A percentile compares a stretch with the other conserved stretches of the same genome.
These are phyloP conservation scores for Botrytis fabae DNA, from an alignment of 2,329 filamentous ascomycete species.

Conservation along the genomic window DNA sequence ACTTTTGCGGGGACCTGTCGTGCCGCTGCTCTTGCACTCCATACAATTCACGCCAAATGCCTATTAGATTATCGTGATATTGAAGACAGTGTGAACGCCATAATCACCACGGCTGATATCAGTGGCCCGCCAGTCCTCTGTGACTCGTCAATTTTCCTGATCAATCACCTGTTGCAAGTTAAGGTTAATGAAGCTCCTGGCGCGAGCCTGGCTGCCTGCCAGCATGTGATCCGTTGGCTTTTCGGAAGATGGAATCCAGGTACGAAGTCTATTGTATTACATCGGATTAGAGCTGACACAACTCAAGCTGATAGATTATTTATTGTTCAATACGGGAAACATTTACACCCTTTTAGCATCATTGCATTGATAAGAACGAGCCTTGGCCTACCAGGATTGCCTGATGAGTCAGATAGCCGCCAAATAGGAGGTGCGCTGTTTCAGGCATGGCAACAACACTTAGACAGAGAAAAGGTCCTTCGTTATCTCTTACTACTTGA, in stretches of 20 bases:
- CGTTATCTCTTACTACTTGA: constrained; percentile 58
- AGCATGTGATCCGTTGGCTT: constrained; percentile 77
- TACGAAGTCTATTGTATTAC: constrained; percentile 47
- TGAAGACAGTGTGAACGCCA: constrained; percentile 67
- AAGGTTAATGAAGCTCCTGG: constrained; percentile 68
- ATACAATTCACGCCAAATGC: constrained; percentile 63
- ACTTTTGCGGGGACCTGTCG: constrained; percentile 71
- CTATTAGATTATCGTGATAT: constrained; percentile 69
- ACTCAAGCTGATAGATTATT: constrained; percentile 64
- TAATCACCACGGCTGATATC: constrained; percentile 75
- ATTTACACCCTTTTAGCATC: constrained; percentile 65
- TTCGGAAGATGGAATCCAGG: constrained; percentile 80
- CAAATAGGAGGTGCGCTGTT: constrained; percentile 36
- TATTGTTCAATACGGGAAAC: constrained; percentile 62
- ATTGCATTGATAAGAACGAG: constrained; percentile 69
- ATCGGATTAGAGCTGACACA: constrained; percentile 18
- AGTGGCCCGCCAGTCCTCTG: constrained; percentile 76
- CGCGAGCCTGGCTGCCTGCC: constrained; percentile 65
- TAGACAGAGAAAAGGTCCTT: constrained; percentile 47
- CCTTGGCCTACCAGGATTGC: constrained; percentile 51
- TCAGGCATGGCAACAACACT: constrained; percentile 39
- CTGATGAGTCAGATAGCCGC: constrained; percentile 16
- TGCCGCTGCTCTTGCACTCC: constrained; percentile 69
- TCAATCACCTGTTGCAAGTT: constrained; percentile 66
- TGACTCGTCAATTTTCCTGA: constrained; percentile 76